These are phyloP conservation scores for Botrytis cinerea DNA, from an alignment of 2,329 filamentous ascomycete genomes.

Conservation along the genomic window DNA sequence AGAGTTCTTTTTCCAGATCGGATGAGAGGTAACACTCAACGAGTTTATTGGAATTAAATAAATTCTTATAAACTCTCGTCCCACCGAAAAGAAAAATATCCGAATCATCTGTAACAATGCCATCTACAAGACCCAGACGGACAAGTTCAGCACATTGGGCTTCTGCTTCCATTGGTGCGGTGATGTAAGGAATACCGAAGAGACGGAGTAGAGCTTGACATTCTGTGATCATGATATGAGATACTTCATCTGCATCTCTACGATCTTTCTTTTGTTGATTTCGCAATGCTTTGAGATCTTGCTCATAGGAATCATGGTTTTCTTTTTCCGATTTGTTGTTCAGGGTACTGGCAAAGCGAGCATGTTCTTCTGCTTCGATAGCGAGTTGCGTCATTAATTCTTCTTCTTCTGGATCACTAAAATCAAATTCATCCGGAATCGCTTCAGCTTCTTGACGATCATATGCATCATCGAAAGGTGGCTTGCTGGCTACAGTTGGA, in stretches of 20 bases:
- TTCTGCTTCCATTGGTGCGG: conserved; percentile 98
- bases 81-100: conserved; percentile 97
- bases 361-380: conserved; percentile 89
- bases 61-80: conserved; percentile 97
- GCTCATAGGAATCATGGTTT: conserved; percentile 78
- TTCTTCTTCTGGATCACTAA: conserved; percentile 88
- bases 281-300: conserved; percentile 81
- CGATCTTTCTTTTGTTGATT: conserved; percentile 96
- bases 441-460: conserved; percentile 36
- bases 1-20: conserved; percentile 88
- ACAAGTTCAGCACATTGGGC: conserved; percentile 96
- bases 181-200: conserved; percentile 95
- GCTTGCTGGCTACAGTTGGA: not conserved
- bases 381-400: conserved; percentile 85
- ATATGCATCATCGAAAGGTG: conserved; percentile 30
- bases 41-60: conserved; percentile 98
- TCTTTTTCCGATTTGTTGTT: conserved; percentile 73
- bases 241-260: conserved; percentile 94
- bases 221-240: conserved; percentile 92
- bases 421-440: conserved; percentile 56
- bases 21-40: conserved; percentile 89
- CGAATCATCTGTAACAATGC: conserved; percentile 95
- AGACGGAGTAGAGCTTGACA: conserved; percentile 87
- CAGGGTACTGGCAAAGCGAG: conserved; percentile 83
- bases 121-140: conserved; percentile 82